Conservation (phyloP, 139 green algal genomes). For the Coccomyxa sp. region DNA sequence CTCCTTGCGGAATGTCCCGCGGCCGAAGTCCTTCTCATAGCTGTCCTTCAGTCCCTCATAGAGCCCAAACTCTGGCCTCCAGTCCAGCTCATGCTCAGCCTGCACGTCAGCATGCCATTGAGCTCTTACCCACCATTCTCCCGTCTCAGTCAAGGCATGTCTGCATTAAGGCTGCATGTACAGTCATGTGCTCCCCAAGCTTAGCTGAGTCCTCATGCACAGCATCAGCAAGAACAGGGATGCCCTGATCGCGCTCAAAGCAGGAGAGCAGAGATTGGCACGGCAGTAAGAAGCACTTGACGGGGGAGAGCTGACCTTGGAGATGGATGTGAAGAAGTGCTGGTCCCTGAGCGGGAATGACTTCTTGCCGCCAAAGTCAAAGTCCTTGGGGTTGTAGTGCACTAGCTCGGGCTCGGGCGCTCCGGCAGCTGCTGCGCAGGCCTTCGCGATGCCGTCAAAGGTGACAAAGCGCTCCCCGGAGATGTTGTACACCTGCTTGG, state of each 20-base stretch:
- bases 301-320: conserved; percentile 62
- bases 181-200: neutral
- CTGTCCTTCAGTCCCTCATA: conserved; percentile 85
- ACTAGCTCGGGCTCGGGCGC: conserved; percentile 83
- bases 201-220: neutral
- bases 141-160: neutral
- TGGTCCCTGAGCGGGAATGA: conserved; percentile 95
- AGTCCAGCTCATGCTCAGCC: conserved; percentile 77
- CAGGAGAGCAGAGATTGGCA: neutral
- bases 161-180: neutral
- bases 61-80: conserved; percentile 85
- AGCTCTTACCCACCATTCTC: too few species aligned
- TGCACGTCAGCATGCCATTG: conserved; percentile 18
- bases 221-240: neutral
- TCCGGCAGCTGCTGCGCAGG: conserved; percentile 85
- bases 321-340: conserved; percentile 94
- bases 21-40: conserved; percentile 92
- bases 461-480: conserved; percentile 79
- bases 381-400: conserved; percentile 95
- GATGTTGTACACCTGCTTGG: conserved; percentile 74
- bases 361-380: conserved; percentile 92
- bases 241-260: neutral
- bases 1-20: conserved; percentile 85
- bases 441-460: conserved; percentile 92
- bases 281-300: neutral